Evolutionary conservation across 306 rosid genomes (phyloP).

Genomic region (Abrus pulchellus): DNA sequence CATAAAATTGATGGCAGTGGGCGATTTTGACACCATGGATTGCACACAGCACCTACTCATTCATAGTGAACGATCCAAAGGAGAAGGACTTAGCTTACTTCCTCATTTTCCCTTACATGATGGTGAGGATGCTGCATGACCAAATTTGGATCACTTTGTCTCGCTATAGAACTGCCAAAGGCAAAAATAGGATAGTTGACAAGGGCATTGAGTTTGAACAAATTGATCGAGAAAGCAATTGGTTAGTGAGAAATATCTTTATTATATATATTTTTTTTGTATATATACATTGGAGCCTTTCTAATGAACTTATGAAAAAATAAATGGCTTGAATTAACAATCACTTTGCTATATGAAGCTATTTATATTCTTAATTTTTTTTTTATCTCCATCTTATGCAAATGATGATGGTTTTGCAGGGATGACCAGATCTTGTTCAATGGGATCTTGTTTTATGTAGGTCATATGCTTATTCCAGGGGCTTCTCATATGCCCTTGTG

Average conservation of each 20-base stretch:
- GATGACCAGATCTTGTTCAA: conserved; percentile 81
- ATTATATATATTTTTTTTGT: too few relatives aligned
- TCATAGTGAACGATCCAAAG: conserved; percentile 35
- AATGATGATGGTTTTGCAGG: conserved; percentile 45
- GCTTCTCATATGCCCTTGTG: conserved; percentile 50
- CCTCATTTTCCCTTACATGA: conserved; percentile 58
- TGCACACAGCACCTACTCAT: conserved; percentile 57
- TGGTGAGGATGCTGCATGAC: conserved; percentile 66
- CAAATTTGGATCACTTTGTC: conserved; percentile 74
- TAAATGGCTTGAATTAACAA: too few relatives aligned
- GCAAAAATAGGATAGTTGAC: conserved; percentile 59
- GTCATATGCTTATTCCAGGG: background rate
- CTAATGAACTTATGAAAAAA: too few relatives aligned
- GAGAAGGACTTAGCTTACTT: conserved; percentile 54
- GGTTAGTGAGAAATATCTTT: conserved; percentile 37
- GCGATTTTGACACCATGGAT: conserved; percentile 67
- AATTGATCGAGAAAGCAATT: conserved; percentile 75
- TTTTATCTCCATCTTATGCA: background rate
- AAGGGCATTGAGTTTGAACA: conserved; percentile 72
- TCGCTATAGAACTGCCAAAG: conserved; percentile 66
- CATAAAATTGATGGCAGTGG: conserved; percentile 54
- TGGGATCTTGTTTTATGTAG: conserved; percentile 52
- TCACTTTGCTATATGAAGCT: too few relatives aligned
- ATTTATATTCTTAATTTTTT: background rate
- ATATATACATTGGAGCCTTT: too few relatives aligned